phyloP scores from a whole-genome alignment of 208 protist genomes.

The Acanthamoeba polyphaga region DNA sequence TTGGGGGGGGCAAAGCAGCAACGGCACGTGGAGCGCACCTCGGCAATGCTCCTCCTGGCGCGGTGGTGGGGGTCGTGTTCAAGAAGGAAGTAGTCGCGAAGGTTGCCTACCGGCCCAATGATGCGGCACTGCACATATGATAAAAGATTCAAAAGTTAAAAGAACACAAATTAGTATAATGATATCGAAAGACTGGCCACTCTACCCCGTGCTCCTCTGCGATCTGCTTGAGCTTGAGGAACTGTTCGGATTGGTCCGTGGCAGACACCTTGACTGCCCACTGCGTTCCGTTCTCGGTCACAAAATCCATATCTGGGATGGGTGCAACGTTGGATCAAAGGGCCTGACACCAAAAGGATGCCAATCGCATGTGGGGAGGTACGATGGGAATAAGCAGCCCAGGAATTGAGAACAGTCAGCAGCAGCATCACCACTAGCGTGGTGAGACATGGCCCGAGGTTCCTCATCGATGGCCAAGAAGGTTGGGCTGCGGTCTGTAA shows the following conservation, averaged over 20 bases:
- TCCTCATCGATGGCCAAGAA: too few relatives aligned
- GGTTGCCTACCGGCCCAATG: background rate
- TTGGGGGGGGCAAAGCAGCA: background rate
- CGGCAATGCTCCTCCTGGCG: background rate
- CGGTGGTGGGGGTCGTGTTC: constrained; percentile 6
- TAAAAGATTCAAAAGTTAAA: background rate
- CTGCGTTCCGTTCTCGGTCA: background rate
- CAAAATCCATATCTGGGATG: background rate
- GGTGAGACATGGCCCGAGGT: too few relatives aligned
- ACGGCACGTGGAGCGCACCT: background rate
- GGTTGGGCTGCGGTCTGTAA: too few relatives aligned
- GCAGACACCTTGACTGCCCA: background rate
- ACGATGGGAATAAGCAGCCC: too few relatives aligned
- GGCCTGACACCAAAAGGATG: too few relatives aligned
- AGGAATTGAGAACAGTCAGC: too few relatives aligned
- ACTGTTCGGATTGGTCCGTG: background rate
- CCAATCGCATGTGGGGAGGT: too few relatives aligned
- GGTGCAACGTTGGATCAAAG: too few relatives aligned
- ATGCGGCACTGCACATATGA: background rate
- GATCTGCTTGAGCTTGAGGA: background rate
- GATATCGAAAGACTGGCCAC: too few relatives aligned
- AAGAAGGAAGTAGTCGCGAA: constrained; percentile 15
- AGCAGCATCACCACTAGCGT: too few relatives aligned
- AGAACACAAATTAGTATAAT: too few relatives aligned
- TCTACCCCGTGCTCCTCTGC: constrained; percentile 22